These are phyloP conservation scores for Earliella scabrosa DNA, from an alignment of 1,284 basidiomycete species.

Conservation along the genomic window DNA sequence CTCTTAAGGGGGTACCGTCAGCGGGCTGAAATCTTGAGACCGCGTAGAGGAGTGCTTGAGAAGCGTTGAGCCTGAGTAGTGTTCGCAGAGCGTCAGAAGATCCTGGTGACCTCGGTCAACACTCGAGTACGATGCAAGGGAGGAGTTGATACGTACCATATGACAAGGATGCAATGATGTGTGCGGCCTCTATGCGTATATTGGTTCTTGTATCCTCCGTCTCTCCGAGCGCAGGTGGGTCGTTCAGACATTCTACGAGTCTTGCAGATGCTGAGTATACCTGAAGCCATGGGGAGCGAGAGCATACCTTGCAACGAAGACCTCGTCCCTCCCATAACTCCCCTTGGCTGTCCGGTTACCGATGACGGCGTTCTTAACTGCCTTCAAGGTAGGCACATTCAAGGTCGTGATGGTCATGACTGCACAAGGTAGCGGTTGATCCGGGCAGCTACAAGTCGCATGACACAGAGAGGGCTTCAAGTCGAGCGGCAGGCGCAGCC, in stretches of 20 bases:
- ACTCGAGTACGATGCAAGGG: not conserved
- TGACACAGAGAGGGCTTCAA: not conserved
- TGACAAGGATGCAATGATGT: slow-evolving; percentile 72
- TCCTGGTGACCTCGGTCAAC: slow-evolving; percentile 40
- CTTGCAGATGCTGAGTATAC: slow-evolving; percentile 36
- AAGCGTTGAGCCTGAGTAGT: slow-evolving; percentile 58
- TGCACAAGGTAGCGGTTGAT: not conserved
- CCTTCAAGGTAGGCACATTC: slow-evolving; percentile 53
- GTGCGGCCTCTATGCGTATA: slow-evolving; percentile 70
- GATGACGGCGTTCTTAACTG: slow-evolving; percentile 73
- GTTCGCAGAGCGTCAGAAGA: slow-evolving; percentile 61
- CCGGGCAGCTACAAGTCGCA: not conserved
- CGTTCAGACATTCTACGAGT: slow-evolving; percentile 60
- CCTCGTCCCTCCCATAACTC: slow-evolving; percentile 54
- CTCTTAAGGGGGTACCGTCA: slow-evolving; percentile 47
- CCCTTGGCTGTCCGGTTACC: slow-evolving; percentile 75
- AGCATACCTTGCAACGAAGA: slow-evolving; percentile 57
- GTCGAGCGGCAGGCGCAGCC: not conserved
- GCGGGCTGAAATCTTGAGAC: slow-evolving; percentile 47
- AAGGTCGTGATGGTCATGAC: slow-evolving; percentile 45
- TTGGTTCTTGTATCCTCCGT: slow-evolving; percentile 47
- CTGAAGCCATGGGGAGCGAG: not conserved
- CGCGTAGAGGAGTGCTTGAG: slow-evolving; percentile 60
- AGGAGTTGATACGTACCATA: slow-evolving; percentile 48
- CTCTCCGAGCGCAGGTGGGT: slow-evolving; percentile 39